A percentile compares a stretch with the other conserved stretches of the same genome.
Evolutionary conservation across 2,329 filamentous ascomycete genomes (phyloP).

Genomic region (Phyllosticta citriasiana): DNA sequence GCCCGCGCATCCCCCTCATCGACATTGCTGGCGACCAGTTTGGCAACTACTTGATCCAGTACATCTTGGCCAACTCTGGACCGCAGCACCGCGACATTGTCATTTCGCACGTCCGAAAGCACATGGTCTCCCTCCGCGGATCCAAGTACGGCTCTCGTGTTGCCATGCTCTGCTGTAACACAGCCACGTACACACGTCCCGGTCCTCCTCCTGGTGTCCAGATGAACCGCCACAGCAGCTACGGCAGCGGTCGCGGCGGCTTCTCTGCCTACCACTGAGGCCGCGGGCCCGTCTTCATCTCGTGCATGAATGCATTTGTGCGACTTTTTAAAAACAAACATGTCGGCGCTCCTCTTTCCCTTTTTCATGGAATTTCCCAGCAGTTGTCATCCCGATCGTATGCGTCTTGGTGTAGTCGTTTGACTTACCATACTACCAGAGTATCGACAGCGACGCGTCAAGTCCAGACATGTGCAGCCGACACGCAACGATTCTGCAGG

Average conservation of each 20-base stretch:
- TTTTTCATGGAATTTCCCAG: constrained; percentile 8
- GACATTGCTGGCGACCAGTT: constrained; percentile 98
- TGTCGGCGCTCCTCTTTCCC: constrained; percentile 4
- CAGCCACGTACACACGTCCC: constrained; percentile 76
- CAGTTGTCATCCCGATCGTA: constrained; percentile 5
- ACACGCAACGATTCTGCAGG: neutral
- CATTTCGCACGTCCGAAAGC: constrained; percentile 89
- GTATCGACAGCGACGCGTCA: neutral
- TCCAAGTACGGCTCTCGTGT: constrained; percentile 98
- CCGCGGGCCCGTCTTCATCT: constrained; percentile 1
- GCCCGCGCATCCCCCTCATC: constrained; percentile 91
- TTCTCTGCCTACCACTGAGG: constrained; percentile 13
- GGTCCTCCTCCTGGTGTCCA: constrained; percentile 63
- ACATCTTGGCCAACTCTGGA: constrained; percentile 82
- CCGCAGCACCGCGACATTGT: constrained; percentile 88
- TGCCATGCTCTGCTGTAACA: constrained; percentile 97
- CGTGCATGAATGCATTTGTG: constrained; percentile 7
- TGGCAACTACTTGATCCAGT: constrained; percentile 96
- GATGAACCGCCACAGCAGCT: constrained; percentile 24
- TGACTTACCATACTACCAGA: constrained; percentile 6
- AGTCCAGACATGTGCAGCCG: neutral
- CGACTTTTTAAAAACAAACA: constrained; percentile 6
- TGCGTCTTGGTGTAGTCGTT: constrained; percentile 9
- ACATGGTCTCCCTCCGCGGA: constrained; percentile 97
- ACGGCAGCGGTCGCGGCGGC: constrained; percentile 16